Evolutionary conservation across 345 rosid genomes (phyloP), one percentile per base, ranked within the genome.

Genomic region (Eutrema japonicum): DNA sequence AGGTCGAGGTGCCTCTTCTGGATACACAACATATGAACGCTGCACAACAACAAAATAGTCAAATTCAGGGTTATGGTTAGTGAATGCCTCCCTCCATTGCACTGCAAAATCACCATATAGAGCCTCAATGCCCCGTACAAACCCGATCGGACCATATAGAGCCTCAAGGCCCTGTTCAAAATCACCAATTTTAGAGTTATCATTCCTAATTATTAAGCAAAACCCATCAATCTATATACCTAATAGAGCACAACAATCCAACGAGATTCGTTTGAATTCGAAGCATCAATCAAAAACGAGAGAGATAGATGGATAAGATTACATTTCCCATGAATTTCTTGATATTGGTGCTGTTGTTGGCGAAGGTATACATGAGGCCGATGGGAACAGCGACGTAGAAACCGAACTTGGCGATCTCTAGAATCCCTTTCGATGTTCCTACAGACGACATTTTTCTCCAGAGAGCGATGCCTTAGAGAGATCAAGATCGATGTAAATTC

Each of bases 301-400:
- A 73, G 47, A 63, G 43, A 18, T n/a, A n/a, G 22, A 73, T 1
- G 52, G 30, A 9, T 36, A 30, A 71, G 43, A 18, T 60, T 87
- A 93, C 96, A 67, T 86, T 84, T 50, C 98, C 96, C 91, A 89
- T 91, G 82, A 94, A 73, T 73, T 85, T 88, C 82, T 89, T 87
- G 83, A 91, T 66, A 72, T 91, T 88, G 81, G 88, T 83, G 81
- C 90, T 74, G 78, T 89, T 89, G 84, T 84, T 83, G 70, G 97
- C 93, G 82, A 91, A 91, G 42, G 85, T 32, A 78, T 86, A 89
- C 97, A 91, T 91, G 4, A 91, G 95, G 38, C 84, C 62, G 71
- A 89, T 64, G 0, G 97, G 98, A 53, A 91, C 70, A 0, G 83
- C n/a, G 43, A 91, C 85, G 57, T 91, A 94, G 6, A 89, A 38